Conservation (phyloP, 78 protist genomes). For the Dictyostelium firmibasis region DNA sequence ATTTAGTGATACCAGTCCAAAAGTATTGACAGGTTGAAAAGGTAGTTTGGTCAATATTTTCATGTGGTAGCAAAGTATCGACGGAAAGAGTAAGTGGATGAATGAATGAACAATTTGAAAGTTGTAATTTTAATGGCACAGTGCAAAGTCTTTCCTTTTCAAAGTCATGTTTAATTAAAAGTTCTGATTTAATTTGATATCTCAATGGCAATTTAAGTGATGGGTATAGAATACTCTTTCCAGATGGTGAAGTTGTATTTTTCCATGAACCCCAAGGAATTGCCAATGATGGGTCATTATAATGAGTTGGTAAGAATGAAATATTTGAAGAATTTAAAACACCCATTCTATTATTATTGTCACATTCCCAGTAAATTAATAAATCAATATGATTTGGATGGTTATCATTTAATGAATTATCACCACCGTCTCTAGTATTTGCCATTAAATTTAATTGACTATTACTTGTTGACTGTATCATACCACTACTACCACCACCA, state of each 20-base stretch:
- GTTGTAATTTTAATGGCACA: conserved; percentile 36
- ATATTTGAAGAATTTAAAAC: conserved; percentile 51
- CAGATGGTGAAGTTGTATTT: conserved; percentile 64
- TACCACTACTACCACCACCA: not conserved
- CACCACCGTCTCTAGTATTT: not conserved
- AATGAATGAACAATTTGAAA: conserved; percentile 45
- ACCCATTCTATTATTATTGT: conserved; percentile 38
- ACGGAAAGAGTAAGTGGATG: conserved; percentile 1
- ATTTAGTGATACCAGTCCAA: conserved; percentile 65
- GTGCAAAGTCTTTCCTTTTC: conserved; percentile 17
- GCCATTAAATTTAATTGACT: not conserved
- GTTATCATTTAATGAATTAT: not conserved
- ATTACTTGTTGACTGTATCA: not conserved
- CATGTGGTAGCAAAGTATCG: conserved; percentile 56
- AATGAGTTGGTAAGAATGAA: conserved; percentile 68
- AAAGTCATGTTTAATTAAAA: not conserved
- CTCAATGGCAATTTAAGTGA: conserved; percentile 43
- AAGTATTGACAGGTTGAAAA: conserved; percentile 55
- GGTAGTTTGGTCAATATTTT: conserved; percentile 2
- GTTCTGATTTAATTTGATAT: conserved; percentile 15
- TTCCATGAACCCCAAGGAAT: conserved; percentile 72
- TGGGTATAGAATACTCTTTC: conserved; percentile 48
- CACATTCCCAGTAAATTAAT: conserved; percentile 56
- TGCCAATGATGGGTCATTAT: conserved; percentile 23
- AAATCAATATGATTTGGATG: conserved; percentile 68